phyloP scores from a whole-genome alignment of 2,329 filamentous ascomycete species.

The Coleophoma cylindrospora region DNA sequence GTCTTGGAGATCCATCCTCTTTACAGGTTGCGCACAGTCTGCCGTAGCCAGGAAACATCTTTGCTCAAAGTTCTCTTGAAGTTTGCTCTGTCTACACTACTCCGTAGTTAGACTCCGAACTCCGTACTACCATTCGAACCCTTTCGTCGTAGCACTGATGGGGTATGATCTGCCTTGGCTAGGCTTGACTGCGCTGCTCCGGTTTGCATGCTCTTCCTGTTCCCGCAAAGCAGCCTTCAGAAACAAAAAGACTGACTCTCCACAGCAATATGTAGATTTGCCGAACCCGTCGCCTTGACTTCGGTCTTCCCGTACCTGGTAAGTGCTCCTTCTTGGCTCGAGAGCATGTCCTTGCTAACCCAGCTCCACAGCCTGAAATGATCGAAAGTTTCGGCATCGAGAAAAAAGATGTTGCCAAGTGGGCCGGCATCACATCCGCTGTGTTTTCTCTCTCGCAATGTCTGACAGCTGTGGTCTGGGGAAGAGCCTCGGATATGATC shows the following conservation, averaged over 20 bases:
- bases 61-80: background rate
- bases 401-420: slow-evolving; percentile 69
- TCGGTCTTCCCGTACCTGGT: slow-evolving; percentile 37
- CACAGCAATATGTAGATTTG: slow-evolving; percentile 70
- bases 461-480: slow-evolving; percentile 69
- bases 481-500: slow-evolving; percentile 68
- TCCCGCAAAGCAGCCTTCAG: background rate
- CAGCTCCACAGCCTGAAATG: slow-evolving; percentile 67
- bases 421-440: slow-evolving; percentile 71
- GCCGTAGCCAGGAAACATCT: background rate
- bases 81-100: too few relatives aligned
- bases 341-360: slow-evolving; percentile 8
- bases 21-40: too few relatives aligned
- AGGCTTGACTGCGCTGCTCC: background rate
- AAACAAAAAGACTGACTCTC: slow-evolving; percentile 3
- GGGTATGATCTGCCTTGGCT: too few relatives aligned
- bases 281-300: slow-evolving; percentile 69
- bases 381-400: slow-evolving; percentile 72
- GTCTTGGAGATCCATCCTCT: slow-evolving; percentile 17
- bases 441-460: slow-evolving; percentile 71
- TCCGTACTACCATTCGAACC: too few relatives aligned
- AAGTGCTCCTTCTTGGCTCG: slow-evolving; percentile 8
- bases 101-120: too few relatives aligned
- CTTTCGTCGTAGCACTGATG: too few relatives aligned
- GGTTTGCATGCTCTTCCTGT: background rate